Evolutionary conservation across 805 yeast genomes (phyloP), one percentile per base, ranked within the genome.

Genomic region (Yamadazyma kitorensis): DNA sequence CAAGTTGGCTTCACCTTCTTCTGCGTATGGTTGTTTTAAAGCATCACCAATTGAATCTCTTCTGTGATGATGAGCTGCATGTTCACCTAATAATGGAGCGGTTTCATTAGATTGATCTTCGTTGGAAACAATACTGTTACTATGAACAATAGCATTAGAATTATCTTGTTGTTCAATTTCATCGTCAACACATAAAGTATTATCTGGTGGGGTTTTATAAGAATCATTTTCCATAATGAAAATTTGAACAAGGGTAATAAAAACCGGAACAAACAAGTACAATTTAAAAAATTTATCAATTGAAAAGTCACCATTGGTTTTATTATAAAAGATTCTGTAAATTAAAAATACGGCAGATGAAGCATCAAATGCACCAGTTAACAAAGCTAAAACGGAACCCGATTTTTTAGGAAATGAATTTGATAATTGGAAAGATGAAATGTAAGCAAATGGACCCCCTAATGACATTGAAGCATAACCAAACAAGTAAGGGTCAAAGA

Each of bases 301-400:
- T 6, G 63, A 56, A 51, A 75, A 72, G 1, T 54, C 30, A 1
- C 53, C 55, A 4, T 55, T 44, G 11, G 64, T 45, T 11, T 41
- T 47, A 28, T 49, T 44, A 54, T 70, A 75, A 20, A 66, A 37
- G 14, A 66, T 45, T 33, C 66, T 66, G 57, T 74, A 75, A 29
- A 72, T 29, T 48, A 75, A 57, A 52, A 89, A 89, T 29, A 89
- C 71, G 0, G 95, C 96, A n/a, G 94, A 79, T 2, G 95, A 85
- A 0, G 95, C 73, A 57, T 91, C 97, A 53, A 89, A 88, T 0
- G 96, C 88, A n/a, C 97, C 97, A 0, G 96, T 86, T 32, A 89
- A 61, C 12, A 86, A 59, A 0, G 96, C 95, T 45, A 88, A 61
- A 14, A 88, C 70, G 29, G 85, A 71, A 0, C 96, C 96, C 4